Percentiles rank a stretch among this genome's conserved stretches.
Conservation (phyloP, 1,284 basidiomycete genomes). For the Lentinula novae-zelandiae region DNA sequence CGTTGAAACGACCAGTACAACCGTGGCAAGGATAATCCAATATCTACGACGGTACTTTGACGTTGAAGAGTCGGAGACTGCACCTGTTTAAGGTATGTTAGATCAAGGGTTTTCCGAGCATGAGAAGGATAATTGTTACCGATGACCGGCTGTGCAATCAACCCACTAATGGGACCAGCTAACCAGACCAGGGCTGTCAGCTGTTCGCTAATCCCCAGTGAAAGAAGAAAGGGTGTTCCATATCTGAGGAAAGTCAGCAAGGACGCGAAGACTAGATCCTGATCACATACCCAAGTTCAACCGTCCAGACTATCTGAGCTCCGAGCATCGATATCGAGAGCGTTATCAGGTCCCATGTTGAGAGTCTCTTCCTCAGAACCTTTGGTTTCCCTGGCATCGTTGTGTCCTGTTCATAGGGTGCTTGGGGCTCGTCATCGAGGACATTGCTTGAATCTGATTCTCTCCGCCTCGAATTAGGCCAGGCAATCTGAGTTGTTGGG, state of each 20-base stretch:
- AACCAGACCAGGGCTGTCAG: slow-evolving; percentile 95
- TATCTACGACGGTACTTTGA: slow-evolving; percentile 87
- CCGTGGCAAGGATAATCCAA: slow-evolving; percentile 84
- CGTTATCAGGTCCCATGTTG: slow-evolving; percentile 73
- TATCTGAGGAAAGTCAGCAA: slow-evolving; percentile 51
- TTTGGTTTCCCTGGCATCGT: slow-evolving; percentile 21
- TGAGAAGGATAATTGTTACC: slow-evolving; percentile 43
- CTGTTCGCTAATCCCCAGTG: slow-evolving; percentile 86
- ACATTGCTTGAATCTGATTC: slow-evolving; percentile 18
- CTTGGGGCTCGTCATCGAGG: slow-evolving; percentile 17
- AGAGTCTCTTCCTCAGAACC: slow-evolving; percentile 34
- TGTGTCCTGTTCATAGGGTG: slow-evolving; percentile 18
- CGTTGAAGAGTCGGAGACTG: slow-evolving; percentile 88
- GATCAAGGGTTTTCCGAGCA: slow-evolving; percentile 16
- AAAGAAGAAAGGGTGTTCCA: slow-evolving; percentile 90
- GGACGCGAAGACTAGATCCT: slow-evolving; percentile 9
- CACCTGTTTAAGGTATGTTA: slow-evolving; percentile 48
- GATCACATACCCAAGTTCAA: slow-evolving; percentile 74
- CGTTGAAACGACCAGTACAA: slow-evolving; percentile 68
- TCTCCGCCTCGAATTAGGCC: slow-evolving; percentile 54
- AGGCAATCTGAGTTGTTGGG: slow-evolving; percentile 71
- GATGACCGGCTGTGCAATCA: slow-evolving; percentile 93
- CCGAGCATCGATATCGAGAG: slow-evolving; percentile 85
- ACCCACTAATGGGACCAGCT: slow-evolving; percentile 90
- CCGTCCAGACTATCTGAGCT: slow-evolving; percentile 90